Base-by-base conservation (phyloP, 805 yeast genomes). In the Peterozyma toletana region DNA sequence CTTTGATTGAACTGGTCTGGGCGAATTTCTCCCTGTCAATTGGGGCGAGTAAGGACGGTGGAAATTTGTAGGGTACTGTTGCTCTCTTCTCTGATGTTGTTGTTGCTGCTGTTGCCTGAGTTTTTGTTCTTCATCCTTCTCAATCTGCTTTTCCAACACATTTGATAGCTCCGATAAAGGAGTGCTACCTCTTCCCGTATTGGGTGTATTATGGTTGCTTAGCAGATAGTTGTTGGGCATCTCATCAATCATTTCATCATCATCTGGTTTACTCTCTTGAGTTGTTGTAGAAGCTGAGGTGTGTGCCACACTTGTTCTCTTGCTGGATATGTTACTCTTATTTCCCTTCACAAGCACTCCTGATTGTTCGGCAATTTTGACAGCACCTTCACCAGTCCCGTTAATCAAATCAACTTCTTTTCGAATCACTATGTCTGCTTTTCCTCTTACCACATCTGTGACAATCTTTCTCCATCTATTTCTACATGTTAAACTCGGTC, bases 381-480 rank as follows among this genome's bases (percentile, higher is more conserved):
- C 54, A 13, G 53, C 37, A 35, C 52, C 50, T 3, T 64, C 50
- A n/a, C 60, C 50, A 1, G 66, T 59, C 38, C 61, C 62, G 48
- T 72, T 68, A 9, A 76, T 66, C 18, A 69, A 70, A 40, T 80
- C 79, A 16, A 84, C 84, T 41, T 84, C 87, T 44, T 63, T 61
- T 53, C 71, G 71, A 38, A 85, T 75, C 21, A 66, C 68, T 6
- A 70, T 68, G 36, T 68, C 59, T 0, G 90, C 88, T 50, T 75
- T 73, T 30, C 82, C 82, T 57, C 86, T 63, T 4, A 80, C 86
- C 35, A 84, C 87, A 50, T 78, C 80, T 1, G 90, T 83, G 46
- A 84, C 83, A 31, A 87, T 75, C 55, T 86, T 88, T 52, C 96
- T 74, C 96, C 96, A 90, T 49, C 96, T 71, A 62, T 90, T 90